These are phyloP conservation scores for Myxozyma kluyveri DNA, from an alignment of 805 yeast genomes.

Conservation along the genomic window DNA sequence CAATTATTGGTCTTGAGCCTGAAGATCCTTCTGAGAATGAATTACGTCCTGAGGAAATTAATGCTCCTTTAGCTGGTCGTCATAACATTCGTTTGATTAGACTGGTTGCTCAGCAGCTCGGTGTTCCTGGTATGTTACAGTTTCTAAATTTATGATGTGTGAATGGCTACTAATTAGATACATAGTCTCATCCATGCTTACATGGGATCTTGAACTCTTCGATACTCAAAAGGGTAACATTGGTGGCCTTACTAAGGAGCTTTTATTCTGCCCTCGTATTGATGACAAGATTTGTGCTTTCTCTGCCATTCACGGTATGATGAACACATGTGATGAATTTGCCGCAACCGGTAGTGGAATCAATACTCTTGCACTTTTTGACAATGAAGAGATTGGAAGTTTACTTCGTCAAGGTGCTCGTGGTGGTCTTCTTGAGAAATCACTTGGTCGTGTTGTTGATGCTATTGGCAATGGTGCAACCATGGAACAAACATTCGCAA, in stretches of 20 bases:
- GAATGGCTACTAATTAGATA: neutral
- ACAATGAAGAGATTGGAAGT: constrained; percentile 83
- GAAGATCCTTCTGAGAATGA: constrained; percentile 33
- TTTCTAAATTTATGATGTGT: neutral
- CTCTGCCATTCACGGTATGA: constrained; percentile 62
- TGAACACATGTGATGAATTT: constrained; percentile 44
- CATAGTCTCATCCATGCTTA: constrained; percentile 58
- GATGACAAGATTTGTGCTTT: constrained; percentile 82
- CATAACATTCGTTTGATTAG: constrained; percentile 60
- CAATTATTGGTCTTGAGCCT: constrained; percentile 61
- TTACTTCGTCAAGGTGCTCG: constrained; percentile 77
- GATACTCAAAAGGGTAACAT: constrained; percentile 76
- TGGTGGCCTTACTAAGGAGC: constrained; percentile 76
- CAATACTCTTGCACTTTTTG: constrained; percentile 63
- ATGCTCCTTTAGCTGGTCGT: constrained; percentile 33
- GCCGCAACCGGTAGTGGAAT: constrained; percentile 36
- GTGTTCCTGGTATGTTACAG: constrained; percentile 37
- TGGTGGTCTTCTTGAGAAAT: constrained; percentile 68
- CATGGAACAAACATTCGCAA: constrained; percentile 47
- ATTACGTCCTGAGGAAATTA: constrained; percentile 34
- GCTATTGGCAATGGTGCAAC: constrained; percentile 36
- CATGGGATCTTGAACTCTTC: constrained; percentile 72
- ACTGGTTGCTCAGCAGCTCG: constrained; percentile 61
- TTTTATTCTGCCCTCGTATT: constrained; percentile 75
- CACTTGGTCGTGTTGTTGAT: constrained; percentile 49